A percentile compares a stretch with the other conserved stretches of the same genome.
Conservation (phyloP, 148 eudicot genomes). For the Camellia lanceoleosa region DNA sequence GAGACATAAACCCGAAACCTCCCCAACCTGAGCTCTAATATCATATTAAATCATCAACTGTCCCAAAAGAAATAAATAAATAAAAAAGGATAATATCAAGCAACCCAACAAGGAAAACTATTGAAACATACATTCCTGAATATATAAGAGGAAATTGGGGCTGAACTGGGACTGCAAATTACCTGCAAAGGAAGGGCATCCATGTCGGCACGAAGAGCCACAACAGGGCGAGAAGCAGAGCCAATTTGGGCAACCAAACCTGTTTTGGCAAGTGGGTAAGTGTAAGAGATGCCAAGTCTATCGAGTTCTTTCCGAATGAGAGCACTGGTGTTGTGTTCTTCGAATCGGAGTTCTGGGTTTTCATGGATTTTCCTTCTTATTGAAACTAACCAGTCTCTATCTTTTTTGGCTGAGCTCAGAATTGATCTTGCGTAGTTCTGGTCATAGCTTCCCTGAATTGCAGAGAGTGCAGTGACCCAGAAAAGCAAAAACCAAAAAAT, state of each 20-base stretch:
- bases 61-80: too few species aligned
- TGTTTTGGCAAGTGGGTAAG: constrained; percentile 78
- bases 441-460: constrained; percentile 27
- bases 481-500: constrained; percentile 4
- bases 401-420: constrained; percentile 43
- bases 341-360: constrained; percentile 72
- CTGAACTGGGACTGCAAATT: background rate
- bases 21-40: too few species aligned
- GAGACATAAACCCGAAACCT: too few species aligned
- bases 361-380: constrained; percentile 77
- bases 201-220: constrained; percentile 88
- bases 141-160: background rate
- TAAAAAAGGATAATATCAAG: too few species aligned
- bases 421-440: constrained; percentile 36
- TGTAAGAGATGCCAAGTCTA: constrained; percentile 55
- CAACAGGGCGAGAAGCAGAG: constrained; percentile 59
- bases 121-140: background rate
- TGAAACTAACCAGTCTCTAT: constrained; percentile 61
- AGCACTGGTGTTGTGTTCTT: constrained; percentile 77
- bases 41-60: too few species aligned
- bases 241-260: constrained; percentile 77
- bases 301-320: constrained; percentile 69
- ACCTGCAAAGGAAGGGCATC: constrained; percentile 91
- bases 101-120: background rate
- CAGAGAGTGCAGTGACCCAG: constrained; percentile 2